Evolutionary conservation across 169 alveolate species (phyloP), one percentile per base, ranked within the genome.

Genomic region (Plasmodium malariae): DNA sequence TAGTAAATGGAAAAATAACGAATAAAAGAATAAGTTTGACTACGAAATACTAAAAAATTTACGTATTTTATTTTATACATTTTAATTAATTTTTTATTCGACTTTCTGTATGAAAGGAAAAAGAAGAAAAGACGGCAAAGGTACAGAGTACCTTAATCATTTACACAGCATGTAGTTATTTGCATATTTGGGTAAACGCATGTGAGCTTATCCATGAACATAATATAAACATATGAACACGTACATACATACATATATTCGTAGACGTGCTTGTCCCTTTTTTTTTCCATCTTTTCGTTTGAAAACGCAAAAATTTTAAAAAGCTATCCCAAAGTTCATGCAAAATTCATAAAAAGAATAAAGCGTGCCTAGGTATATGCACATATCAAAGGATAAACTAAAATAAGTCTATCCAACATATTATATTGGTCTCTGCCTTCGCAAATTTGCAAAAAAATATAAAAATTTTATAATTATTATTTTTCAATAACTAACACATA

Each of bases 1-100:
- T 68, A 94, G 95, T 36, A 92, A 92, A 55, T 94, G 96, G 96
- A 88, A 88, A 65, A 83, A 51, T 24, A 26, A 65, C n/a, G 95
- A 86, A 11, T 94, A 88, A 70, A 32, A 3, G 0, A 19, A 57
- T 12, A 57, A 21, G 3, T 0, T 57, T 26, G 19, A 9, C 28
- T 6, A 48, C 21, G 21, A 6, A 59, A 19, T 62, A 14, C 43
- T 11, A 11, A 62, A 12, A 0, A 55, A 17, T 55, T 55, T 55
- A 17, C 1, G 0, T 54, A 12, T n/a, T 19, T 54, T 54, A 14
- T 26, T 54, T 54, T 54, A 14, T 54, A 14, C 30, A 14, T 14
- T 54, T 54, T 54, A 14, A 5, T 14, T 54, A 12, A 12, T 54
- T 54, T 0, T n/a, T 14, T 54, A 14, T 14, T 54, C 17, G 17